Base-by-base conservation (phyloP, 257 asterid genomes). In the Ilex aquifolium region DNA sequence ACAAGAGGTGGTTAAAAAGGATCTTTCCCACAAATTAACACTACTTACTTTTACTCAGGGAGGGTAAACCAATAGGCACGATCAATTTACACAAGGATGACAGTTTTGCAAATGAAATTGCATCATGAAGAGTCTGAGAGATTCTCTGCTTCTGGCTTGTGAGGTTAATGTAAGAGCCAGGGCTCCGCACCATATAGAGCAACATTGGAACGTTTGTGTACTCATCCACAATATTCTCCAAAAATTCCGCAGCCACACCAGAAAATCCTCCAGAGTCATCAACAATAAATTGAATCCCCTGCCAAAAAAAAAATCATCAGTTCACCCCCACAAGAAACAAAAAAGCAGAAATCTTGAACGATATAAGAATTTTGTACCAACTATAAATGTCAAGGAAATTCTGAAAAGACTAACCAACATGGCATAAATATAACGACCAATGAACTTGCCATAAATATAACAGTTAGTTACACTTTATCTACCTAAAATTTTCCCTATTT, bases 201-300 rank as follows among this genome's bases (percentile, higher is more conserved):
- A 92, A 74, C 69, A 92, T 81, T 0, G 98, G 98, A 55, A 92
- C 64, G 64, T 83, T 89, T n/a, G 93, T 53, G 76, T 85, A 89
- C 73, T 92, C 97, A 74, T 92, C 98, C 10, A 93, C 95, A 77
- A 92, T 87, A 67, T 70, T 87, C 80, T 92, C 95, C 65, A 87
- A 66, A 66, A 92, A 79, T 68, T 83, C 95, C 62, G 89, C 91
- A 14, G 89, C 92, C 67, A 89, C 73, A 65, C 97, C 95, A 75
- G 97, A 77, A 75, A 92, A 92, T 36, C 98, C 97, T 70, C 97
- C 97, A 39, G 83, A 74, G 67, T 89, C 95, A 52, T 92, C 97
- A 63, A 79, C 83, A 66, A 85, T 63, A 69, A 85, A 87, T 79
- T 92, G 98, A 71, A 92, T 80, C 62, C 98, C 98, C 98, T 89